A percentile compares a stretch with the other conserved stretches of the same genome.
phyloP scores from a whole-genome alignment of 1,284 basidiomycete genomes.

The Fistulinella staudtii region DNA sequence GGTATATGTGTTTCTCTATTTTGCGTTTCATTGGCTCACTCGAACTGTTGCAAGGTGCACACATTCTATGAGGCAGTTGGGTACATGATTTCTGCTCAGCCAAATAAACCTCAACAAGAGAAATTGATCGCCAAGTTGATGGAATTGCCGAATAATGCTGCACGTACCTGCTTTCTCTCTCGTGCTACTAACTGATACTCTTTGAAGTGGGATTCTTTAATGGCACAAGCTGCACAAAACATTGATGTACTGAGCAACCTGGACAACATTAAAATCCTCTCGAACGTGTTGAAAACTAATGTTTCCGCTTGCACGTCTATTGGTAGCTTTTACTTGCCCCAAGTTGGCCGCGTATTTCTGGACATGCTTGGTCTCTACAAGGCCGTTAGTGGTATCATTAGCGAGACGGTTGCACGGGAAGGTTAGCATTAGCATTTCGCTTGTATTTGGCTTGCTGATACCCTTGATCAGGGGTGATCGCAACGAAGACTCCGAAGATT shows the following conservation, averaged over 20 bases:
- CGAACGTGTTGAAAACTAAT: slow-evolving; percentile 98
- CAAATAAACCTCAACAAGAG: slow-evolving; percentile 96
- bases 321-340: slow-evolving; percentile 95
- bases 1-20: slow-evolving; percentile 37
- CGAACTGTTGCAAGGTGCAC: slow-evolving; percentile 60
- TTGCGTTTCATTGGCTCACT: slow-evolving; percentile 4
- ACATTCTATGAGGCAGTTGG: slow-evolving; percentile 98
- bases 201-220: slow-evolving; percentile 90
- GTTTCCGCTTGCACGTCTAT: slow-evolving; percentile 98
- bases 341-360: slow-evolving; percentile 94
- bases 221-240: slow-evolving; percentile 93
- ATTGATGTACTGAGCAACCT: slow-evolving; percentile 89
- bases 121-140: slow-evolving; percentile 93
- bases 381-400: slow-evolving; percentile 97
- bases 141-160: slow-evolving; percentile 96
- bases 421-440: slow-evolving; percentile 43
- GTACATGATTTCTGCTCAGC: slow-evolving; percentile 99
- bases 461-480: slow-evolving; percentile 66
- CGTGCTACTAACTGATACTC: slow-evolving; percentile 6
- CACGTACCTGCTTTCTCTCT: slow-evolving; percentile 38
- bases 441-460: slow-evolving; percentile 3
- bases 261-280: slow-evolving; percentile 96
- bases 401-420: slow-evolving; percentile 85
- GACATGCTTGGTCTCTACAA: slow-evolving; percentile 99
- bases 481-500: slow-evolving; percentile 97